Base-by-base conservation (phyloP, 2,329 filamentous ascomycete genomes). In the Xylaria sp. region DNA sequence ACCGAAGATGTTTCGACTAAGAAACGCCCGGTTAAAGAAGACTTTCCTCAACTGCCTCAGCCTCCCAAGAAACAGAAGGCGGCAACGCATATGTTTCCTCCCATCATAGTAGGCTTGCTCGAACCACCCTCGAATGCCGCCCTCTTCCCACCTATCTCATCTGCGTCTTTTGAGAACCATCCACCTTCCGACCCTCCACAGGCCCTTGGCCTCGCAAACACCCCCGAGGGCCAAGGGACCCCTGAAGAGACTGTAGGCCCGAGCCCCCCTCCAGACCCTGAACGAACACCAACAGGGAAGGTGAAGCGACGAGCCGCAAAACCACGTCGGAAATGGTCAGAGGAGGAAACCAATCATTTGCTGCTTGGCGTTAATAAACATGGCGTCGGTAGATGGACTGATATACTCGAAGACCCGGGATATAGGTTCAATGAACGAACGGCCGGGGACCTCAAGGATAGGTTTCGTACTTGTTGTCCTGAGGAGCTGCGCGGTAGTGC, bases 401-500 rank as follows among this genome's bases (percentile, higher is more conserved):
- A 82, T 64, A 91, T 91, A 36, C 78, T 90, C 28, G 87, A 89
- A 58, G 89, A 91, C 68, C 78, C 83, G 0, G 84, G 84, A 48
- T 91, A 89, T 74, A 82, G 77, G 12, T 91, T 91, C 79, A 88
- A 89, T 72, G 83, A 83, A 18, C 84, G 89, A 66, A 87, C 85
- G 1, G 87, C 88, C 4, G 87, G 87, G 9, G 89, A 91, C 73
- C 76, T 91, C 59, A 91, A 91, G 75, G 89, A 91, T 76, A 83
- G 89, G 13, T 91, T 90, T 74, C 83, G 89, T 58, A 91, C 89
- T 3, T 90, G 88, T 74, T 90, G 88, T 69, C 89, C 89, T 0
- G 83, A 84, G 39, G 89, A 90, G 75, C 81, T 90, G 43, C 84
- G 86, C 56, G 80, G 79, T 28, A 82, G 81, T 28, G 64, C 72